These are phyloP conservation scores for Alternaria burnsii DNA, from an alignment of 2,329 filamentous ascomycete species.

Conservation along the genomic window DNA sequence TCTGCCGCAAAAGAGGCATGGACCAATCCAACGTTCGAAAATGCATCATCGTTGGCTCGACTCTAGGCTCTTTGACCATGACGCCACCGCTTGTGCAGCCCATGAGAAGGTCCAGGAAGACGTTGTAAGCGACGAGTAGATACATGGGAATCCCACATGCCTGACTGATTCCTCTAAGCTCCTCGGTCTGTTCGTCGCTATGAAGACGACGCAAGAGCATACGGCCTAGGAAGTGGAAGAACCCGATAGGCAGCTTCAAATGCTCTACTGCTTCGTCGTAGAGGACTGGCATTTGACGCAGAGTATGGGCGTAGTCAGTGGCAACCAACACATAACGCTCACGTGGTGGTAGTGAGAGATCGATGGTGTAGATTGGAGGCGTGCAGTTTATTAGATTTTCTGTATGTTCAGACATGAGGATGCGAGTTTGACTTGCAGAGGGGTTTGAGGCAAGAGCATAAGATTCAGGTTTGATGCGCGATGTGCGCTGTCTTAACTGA, in stretches of 20 bases:
- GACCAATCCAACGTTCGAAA: constrained; percentile 63
- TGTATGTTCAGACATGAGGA: constrained; percentile 1
- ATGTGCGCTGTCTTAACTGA: constrained; percentile 8
- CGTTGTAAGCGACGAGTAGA: constrained; percentile 69
- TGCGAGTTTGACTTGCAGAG: not conserved
- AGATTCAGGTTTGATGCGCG: constrained; percentile 3
- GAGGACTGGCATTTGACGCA: constrained; percentile 56
- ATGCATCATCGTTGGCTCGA: constrained; percentile 58
- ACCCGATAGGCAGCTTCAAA: constrained; percentile 7
- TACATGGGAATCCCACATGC: constrained; percentile 64
- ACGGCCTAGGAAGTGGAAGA: constrained; percentile 50
- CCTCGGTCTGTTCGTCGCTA: constrained; percentile 65
- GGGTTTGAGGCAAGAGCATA: not conserved
- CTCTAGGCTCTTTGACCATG: constrained; percentile 30
- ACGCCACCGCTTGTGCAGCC: constrained; percentile 70
- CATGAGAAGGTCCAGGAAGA: constrained; percentile 69
- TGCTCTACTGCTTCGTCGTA: constrained; percentile 61
- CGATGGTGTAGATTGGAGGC: constrained; percentile 58
- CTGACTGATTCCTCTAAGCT: constrained; percentile 66
- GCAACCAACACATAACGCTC: constrained; percentile 62
- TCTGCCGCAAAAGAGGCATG: constrained; percentile 54
- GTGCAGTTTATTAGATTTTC: not conserved
- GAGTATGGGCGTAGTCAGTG: constrained; percentile 54
- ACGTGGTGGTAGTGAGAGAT: constrained; percentile 63
- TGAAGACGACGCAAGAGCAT: constrained; percentile 62